Base-by-base conservation (phyloP, 495 filamentous ascomycete species). In the Elasticomyces elasticus region DNA sequence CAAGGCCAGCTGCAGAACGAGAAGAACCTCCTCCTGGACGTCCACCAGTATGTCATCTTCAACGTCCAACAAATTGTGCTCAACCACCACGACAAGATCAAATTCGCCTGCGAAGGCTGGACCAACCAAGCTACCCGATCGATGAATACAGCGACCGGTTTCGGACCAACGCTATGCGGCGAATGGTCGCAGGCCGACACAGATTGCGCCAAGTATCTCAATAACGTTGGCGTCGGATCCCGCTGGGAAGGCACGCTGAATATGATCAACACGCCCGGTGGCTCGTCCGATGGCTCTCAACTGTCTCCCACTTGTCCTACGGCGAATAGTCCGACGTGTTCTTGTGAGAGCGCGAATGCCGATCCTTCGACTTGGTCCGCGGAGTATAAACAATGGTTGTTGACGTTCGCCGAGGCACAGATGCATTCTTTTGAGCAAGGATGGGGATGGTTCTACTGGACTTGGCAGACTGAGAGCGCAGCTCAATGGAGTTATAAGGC, bases 361-460 rank as follows among this genome's bases (percentile, higher is more conserved):
- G 80, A 83, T 62, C 73, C 83, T 0, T 64, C 73, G 4, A 62
- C 69, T 1, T 99, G 89, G 73, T 79, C 78, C 38, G 70, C 73
- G 40, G 70, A 69, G 10, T 99, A 99, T 71, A 95, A 94, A 69
- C 68, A 81, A 56, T 97, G 88, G 72, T 72, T 99, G 55, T 77
- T 76, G 61, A 85, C 83, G 64, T 96, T 97, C 71, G 91, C 92
- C 22, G 84, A 95, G 69, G 91, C 89, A 37, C 94, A 99, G 72
- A 97, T 99, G 87, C 71, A 77, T 15, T 84, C 81, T 26, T 99
- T 95, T 58, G 89, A 95, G 67, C 79, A 81, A 41, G 87, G 85
- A 6, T 90, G 85, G 82, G 94, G 94, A 44, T 97, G 94, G 92
- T 90, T 95, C 71, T 97, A 97, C 71, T 99, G 94, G 94, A 95